A percentile compares a stretch with the other conserved stretches of the same genome.
These are phyloP conservation scores for Microbotryum intermedium DNA, from an alignment of 1,284 basidiomycete genomes.

Conservation along the genomic window DNA sequence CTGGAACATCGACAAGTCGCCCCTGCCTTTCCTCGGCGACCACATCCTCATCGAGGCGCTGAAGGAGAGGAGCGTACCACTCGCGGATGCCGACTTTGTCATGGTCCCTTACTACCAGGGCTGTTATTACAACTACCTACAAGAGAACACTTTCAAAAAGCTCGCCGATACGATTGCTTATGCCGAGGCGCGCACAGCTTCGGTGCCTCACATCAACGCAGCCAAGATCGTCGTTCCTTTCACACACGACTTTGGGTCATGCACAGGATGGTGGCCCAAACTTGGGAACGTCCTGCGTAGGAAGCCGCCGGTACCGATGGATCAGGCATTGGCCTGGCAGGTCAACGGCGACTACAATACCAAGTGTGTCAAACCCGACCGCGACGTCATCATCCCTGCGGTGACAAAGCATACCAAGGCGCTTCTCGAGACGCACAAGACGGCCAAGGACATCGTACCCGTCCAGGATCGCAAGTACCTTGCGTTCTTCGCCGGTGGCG, in stretches of 20 bases:
- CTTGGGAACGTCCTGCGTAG: conserved; percentile 31
- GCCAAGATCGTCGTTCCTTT: conserved; percentile 39
- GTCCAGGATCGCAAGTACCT: conserved; percentile 23
- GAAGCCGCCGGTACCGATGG: conserved; percentile 32
- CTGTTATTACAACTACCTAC: conserved; percentile 41
- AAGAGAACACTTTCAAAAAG: conserved; percentile 35
- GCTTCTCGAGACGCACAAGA: conserved; percentile 20
- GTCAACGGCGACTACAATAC: conserved; percentile 34
- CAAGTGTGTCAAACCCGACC: conserved; percentile 31
- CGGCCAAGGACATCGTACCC: conserved; percentile 11
- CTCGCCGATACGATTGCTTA: conserved; percentile 34
- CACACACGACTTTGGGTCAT: conserved; percentile 44
- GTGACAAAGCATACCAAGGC: conserved; percentile 28
- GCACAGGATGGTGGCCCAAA: conserved; percentile 30
- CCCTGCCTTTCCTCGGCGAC: conserved; percentile 30
- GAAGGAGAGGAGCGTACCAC: conserved; percentile 32
- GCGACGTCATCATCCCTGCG: conserved; percentile 33
- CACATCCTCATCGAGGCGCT: conserved; percentile 30
- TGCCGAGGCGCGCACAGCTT: conserved; percentile 29
- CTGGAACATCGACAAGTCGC: conserved; percentile 27
- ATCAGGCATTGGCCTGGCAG: conserved; percentile 33
- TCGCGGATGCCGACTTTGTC: conserved; percentile 43
- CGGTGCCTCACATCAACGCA: conserved; percentile 30
- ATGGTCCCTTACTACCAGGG: conserved; percentile 43
- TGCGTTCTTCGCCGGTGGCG: conserved; percentile 31